Percentiles rank a stretch among this genome's conserved stretches.
Conservation (phyloP, 2,329 filamentous ascomycete genomes). For the Microthyrium microscopicum region DNA sequence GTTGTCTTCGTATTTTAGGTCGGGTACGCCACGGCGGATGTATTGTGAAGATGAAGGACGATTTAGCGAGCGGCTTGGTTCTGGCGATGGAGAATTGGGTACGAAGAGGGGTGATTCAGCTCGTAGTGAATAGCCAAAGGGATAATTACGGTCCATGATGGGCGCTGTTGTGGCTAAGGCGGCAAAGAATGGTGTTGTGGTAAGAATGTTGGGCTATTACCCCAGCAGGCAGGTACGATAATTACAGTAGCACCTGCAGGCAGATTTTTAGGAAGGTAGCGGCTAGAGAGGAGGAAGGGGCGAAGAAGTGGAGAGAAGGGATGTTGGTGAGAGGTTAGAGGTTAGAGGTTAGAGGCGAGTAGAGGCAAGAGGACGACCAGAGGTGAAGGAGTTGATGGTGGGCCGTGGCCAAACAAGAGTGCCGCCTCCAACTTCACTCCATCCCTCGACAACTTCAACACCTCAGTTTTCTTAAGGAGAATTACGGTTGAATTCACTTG, state of each 20-base stretch:
- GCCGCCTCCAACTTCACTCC: neutral
- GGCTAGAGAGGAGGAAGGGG: conserved; percentile 1
- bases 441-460: neutral
- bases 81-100: neutral
- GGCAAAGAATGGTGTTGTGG: neutral
- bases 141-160: neutral
- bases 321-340: neutral
- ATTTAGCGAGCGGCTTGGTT: neutral
- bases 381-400: neutral
- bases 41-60: neutral
- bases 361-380: neutral
- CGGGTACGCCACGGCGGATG: too few species aligned
- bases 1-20: too few species aligned
- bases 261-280: too few species aligned
- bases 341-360: neutral
- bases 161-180: neutral
- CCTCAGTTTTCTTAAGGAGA: neutral
- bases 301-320: neutral
- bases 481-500: too few species aligned
- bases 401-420: neutral
- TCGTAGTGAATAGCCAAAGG: neutral
- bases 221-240: neutral
- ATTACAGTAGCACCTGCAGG: too few species aligned
- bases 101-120: neutral
- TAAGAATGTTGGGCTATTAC: neutral